Percentiles rank a stretch among this genome's conserved stretches.
phyloP scores from a whole-genome alignment of 192 early-diverging fungal genomes.

The Helicostylum pulchrum region DNA sequence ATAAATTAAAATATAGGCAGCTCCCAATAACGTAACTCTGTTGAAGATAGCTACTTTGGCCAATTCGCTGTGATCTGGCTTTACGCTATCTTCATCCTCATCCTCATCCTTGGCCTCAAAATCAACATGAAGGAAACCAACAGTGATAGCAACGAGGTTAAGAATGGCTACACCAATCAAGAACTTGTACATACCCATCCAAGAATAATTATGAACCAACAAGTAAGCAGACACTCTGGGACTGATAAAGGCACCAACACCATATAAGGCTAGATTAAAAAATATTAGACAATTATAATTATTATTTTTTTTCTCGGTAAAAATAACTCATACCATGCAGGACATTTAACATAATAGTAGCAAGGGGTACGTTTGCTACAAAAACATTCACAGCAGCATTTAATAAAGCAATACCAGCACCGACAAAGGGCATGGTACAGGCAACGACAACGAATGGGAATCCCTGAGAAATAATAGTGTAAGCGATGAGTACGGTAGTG shows the following conservation, averaged over 20 bases:
- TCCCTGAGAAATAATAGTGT: constrained; percentile 20
- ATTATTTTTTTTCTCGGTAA: too few relatives aligned
- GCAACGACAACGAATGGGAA: constrained; percentile 29
- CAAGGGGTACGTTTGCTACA: constrained; percentile 28
- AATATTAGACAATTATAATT: not conserved
- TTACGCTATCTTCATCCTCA: not conserved
- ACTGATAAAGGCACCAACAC: constrained; percentile 31
- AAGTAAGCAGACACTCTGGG: constrained; percentile 28
- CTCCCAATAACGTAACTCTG: constrained; percentile 23
- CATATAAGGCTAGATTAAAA: constrained; percentile 25
- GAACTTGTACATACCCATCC: constrained; percentile 33
- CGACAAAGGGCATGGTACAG: constrained; percentile 24
- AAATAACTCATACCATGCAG: constrained; percentile 30
- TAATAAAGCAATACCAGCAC: constrained; percentile 25
- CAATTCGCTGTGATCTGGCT: not conserved
- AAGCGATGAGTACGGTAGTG: constrained; percentile 6
- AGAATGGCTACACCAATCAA: constrained; percentile 18
- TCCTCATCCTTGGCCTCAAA: constrained; percentile 1
- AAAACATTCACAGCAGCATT: constrained; percentile 37
- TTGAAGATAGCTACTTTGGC: constrained; percentile 16
- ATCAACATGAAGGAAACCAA: constrained; percentile 21
- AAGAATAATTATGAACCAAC: constrained; percentile 17
- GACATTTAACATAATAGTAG: constrained; percentile 31
- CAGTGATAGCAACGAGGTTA: constrained; percentile 16
- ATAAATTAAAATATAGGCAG: constrained; percentile 33